Percentiles rank a stretch among this genome's conserved stretches.
Conservation (phyloP, 108 stramenopile genomes). For the Cylindrotheca closterium region DNA sequence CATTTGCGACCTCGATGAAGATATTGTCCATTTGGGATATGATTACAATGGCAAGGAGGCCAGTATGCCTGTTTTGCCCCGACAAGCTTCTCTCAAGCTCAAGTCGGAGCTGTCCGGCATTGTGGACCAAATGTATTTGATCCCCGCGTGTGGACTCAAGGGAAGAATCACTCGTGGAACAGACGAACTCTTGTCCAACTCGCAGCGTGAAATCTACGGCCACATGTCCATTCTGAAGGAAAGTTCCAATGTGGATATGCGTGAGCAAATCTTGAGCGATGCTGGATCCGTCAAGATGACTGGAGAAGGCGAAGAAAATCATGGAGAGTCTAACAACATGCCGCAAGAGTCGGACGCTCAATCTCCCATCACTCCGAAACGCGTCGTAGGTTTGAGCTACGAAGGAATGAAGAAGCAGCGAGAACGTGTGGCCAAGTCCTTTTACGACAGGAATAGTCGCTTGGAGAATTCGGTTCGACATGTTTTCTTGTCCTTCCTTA, state of each 20-base stretch:
- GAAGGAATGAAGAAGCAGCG: conserved; percentile 10
- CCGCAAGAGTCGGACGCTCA: background rate
- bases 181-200: conserved; percentile 16
- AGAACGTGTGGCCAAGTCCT: conserved; percentile 13
- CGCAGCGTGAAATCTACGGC: conserved; percentile 21
- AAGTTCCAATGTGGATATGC: background rate
- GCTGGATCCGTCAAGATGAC: conserved; percentile 5
- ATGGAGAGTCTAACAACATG: background rate
- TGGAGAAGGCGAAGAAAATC: background rate
- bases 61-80: conserved; percentile 53
- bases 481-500: conserved; percentile 78
- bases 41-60: conserved; percentile 17
- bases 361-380: background rate
- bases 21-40: conserved; percentile 67
- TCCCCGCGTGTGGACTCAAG: conserved; percentile 25
- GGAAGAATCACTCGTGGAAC: conserved; percentile 19
- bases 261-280: conserved; percentile 6
- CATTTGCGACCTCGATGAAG: conserved; percentile 76
- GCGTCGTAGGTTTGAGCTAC: background rate
- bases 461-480: conserved; percentile 35
- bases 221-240: conserved; percentile 12
- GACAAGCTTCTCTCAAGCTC: conserved; percentile 52
- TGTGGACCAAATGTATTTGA: conserved; percentile 24
- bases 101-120: conserved; percentile 57
- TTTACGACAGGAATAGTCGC: conserved; percentile 6